Evolutionary conservation across 192 early-diverging fungal genomes (phyloP), one percentile per base, ranked within the genome.

Genomic region (Coemansia sp.): DNA sequence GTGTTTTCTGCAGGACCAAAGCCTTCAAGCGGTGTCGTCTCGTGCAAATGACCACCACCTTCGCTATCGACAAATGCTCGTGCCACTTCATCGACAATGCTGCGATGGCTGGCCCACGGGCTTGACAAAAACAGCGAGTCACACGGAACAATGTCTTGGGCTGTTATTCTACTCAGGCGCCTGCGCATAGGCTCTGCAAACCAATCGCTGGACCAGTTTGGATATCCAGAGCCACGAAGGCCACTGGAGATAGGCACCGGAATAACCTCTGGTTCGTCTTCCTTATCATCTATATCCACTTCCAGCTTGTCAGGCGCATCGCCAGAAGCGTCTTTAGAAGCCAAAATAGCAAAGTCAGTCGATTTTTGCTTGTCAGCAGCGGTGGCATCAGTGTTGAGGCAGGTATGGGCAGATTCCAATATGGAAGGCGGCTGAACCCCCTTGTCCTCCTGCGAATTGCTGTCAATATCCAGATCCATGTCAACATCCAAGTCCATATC

Each of bases 61-160:
- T 81, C 78, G 73, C 78, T 81, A 46, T 81, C 71, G 2, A 81
- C 78, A 75, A 75, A 81, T 29, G 78, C 78, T 12, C 73, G 55
- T 7, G 78, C 78, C 18, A 81, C 42, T n/a, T 81, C 78, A 46
- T 81, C 78, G 16, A 81, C 66, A 3, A 74, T 59, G 15, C 62
- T 45, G 13, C 70, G 72, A 7, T 66, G 61, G 16, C 55, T 61
- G 13, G 62, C 58, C 46, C 45, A 52, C 12, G 78, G 66, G 26
- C 57, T 51, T 10, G 43, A 37, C 46, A 82, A 30, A 56, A 77
- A 82, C 34, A 82, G 61, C 12, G 79, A 82, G 62, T 82, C 79
- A 46, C 56, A 77, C 4, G 79, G 79, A 18, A 65, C 56, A 34
- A 82, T 62, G 43, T 82, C 79, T 2, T 68, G 63, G 13, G 75